Base-by-base conservation (phyloP, 345 rosid genomes). In the Sisymbrium altissimum region DNA sequence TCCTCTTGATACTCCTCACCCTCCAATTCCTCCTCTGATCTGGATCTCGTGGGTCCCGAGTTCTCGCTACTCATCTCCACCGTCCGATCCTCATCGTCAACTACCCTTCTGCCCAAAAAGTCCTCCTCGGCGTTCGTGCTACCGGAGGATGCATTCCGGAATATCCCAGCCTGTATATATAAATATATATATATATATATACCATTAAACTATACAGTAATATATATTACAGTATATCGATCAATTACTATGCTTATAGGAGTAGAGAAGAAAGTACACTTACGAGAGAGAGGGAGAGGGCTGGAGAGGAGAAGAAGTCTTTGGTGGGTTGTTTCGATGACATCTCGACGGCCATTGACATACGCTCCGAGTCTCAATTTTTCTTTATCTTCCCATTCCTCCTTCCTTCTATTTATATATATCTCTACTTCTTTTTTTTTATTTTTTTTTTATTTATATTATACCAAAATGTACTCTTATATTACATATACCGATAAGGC, bases 271-370 rank as follows among this genome's bases (percentile, higher is more conserved):
- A 56, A 18, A 19, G 49, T 82, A 39, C 39, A 36, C n/a, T 13
- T 58, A 94, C 99, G 72, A 95, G 98, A 48, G 86, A 85, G 76
- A 95, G 98, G 57, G 99, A 95, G 69, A 95, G 99, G 32, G 98
- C 94, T 19, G 99, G 99, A 73, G 99, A 88, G 54, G 99, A 92
- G 54, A 95, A 92, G 87, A 88, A 90, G 77, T 95, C 94, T 78
- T 95, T 92, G 82, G 85, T 73, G 10, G 95, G 93, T 68, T 85
- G 93, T 61, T 87, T 91, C 23, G 80, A 85, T 35, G 96, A 86
- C 97, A 91, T 91, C 84, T 91, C 90, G 70, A 91, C 85, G 71
- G 90, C 97, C 97, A 92, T 89, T 86, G 79, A 76, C 79, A 54
- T 75, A 62, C 33, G 82, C 88, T 83, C 74, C 44, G 2, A 41